Conservation (phyloP, 768 basidiomycete genomes). For the Postia placenta region DNA sequence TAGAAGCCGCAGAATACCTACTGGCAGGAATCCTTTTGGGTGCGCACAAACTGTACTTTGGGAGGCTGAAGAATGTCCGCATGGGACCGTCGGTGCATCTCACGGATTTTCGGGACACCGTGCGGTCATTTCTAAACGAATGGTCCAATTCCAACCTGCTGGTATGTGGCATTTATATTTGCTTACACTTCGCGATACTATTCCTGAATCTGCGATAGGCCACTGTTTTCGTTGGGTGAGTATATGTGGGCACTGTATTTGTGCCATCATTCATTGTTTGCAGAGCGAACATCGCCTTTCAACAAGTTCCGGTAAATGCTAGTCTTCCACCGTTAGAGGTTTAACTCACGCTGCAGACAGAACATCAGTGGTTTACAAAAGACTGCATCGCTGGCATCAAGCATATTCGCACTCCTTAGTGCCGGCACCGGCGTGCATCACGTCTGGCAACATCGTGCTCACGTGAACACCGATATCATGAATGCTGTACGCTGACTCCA, state of each 20-base stretch:
- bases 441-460: slow-evolving; percentile 18
- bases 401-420: slow-evolving; percentile 14
- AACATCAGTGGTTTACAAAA: background rate
- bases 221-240: too few species aligned
- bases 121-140: background rate
- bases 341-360: background rate
- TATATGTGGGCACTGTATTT: too few species aligned
- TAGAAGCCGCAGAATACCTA: background rate
- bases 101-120: background rate
- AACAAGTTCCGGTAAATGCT: background rate
- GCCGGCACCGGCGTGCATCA: slow-evolving; percentile 18
- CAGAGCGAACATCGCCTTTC: background rate
- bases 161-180: background rate
- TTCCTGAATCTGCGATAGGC: background rate
- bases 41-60: background rate
- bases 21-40: background rate
- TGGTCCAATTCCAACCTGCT: background rate
- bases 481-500: slow-evolving; percentile 5
- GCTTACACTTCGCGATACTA: background rate
- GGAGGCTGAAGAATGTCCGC: background rate
- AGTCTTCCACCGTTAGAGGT: too few species aligned
- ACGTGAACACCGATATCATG: slow-evolving; percentile 9
- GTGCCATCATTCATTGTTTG: too few species aligned
- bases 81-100: background rate
- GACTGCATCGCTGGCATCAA: slow-evolving; percentile 8